Conservation (phyloP, 23 red algal genomes). For the Rhodosorus marinus region DNA sequence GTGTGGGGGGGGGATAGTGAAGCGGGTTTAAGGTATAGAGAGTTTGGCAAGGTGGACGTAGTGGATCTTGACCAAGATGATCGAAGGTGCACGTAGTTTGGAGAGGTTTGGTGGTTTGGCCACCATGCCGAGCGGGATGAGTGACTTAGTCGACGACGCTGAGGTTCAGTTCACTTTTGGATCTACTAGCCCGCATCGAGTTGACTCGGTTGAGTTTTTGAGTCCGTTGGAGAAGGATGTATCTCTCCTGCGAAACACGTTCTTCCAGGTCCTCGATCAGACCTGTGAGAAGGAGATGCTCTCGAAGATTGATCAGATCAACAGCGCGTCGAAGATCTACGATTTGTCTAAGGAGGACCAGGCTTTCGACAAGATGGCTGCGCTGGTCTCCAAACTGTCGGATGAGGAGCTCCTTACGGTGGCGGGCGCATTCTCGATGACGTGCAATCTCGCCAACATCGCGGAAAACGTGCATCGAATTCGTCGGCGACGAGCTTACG, state of each 20-base stretch:
- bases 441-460: conserved; percentile 86
- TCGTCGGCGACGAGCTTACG: conserved; percentile 65
- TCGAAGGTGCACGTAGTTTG: no score
- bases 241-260: conserved; percentile 12
- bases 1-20: no score
- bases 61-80: no score
- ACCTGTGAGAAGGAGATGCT: conserved; percentile 4
- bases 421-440: conserved; percentile 74
- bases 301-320: conserved; percentile 35
- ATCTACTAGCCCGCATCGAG: no score
- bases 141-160: no score
- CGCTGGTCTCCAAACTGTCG: conserved; percentile 2
- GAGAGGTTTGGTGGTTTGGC: no score
- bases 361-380: conserved; percentile 7
- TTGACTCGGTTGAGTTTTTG: conserved; percentile 65
- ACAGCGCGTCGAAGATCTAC: conserved; percentile 7
- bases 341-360: conserved; percentile 7
- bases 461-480: conserved; percentile 93
- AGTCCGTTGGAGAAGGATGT: conserved; percentile 58
- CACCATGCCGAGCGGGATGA: no score
- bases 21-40: no score
- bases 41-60: no score
- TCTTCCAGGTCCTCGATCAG: conserved; percentile 21
- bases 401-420: conserved; percentile 31
- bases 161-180: no score